These are phyloP conservation scores for Spathaspora arborariae DNA, from an alignment of 805 yeast species.

Conservation along the genomic window DNA sequence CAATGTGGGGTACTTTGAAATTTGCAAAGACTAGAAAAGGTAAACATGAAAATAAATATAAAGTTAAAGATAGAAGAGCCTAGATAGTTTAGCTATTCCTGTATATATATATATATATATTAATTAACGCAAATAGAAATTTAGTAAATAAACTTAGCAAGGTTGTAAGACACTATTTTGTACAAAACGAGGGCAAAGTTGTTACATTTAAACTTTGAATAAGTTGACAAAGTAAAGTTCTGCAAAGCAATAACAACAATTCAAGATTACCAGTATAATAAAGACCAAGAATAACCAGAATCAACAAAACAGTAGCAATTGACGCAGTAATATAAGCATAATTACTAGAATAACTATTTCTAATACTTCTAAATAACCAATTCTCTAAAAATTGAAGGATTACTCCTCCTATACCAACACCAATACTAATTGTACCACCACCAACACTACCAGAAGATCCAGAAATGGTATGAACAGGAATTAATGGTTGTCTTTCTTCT, in stretches of 20 bases:
- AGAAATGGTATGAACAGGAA: conserved; percentile 1
- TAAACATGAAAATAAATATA: conserved; percentile 75
- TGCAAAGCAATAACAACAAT: conserved; percentile 3
- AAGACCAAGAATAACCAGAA: conserved; percentile 7
- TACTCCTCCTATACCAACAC: not conserved
- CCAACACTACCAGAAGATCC: not conserved
- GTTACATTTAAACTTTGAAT: conserved; percentile 3
- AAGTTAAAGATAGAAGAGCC: conserved; percentile 74
- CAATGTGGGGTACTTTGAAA: conserved; percentile 97
- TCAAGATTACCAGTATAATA: conserved; percentile 14
- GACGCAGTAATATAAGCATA: conserved; percentile 4
- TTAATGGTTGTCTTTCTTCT: conserved; percentile 1
- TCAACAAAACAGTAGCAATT: conserved; percentile 6
- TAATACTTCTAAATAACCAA: conserved; percentile 5
- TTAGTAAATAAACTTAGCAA: not conserved
- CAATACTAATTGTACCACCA: not conserved
- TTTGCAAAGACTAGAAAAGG: conserved; percentile 92
- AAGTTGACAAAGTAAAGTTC: conserved; percentile 10
- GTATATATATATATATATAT: conserved; percentile 7
- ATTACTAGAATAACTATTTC: conserved; percentile 6
- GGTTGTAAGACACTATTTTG: too few species aligned
- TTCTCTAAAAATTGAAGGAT: conserved; percentile 3
- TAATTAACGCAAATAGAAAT: not conserved
- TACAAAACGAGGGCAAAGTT: conserved; percentile 7
- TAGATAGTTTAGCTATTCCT: not conserved